Base-by-base conservation (phyloP, 495 filamentous ascomycete genomes). In the Hypoxylon trugodes region DNA sequence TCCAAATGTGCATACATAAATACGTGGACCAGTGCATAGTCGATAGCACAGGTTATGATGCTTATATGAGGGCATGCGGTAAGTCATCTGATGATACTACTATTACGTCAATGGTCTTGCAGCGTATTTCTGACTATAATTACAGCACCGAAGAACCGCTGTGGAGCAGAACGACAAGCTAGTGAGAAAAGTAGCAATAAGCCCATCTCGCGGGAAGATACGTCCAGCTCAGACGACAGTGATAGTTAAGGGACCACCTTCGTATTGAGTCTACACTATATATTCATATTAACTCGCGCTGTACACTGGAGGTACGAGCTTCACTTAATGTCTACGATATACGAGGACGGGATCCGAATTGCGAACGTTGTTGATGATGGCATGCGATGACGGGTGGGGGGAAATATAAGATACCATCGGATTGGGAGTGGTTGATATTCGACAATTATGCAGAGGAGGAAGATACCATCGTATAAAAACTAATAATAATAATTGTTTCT, bases 31-130 rank as follows among this genome's bases (percentile, higher is more conserved):
- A 52, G 8, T 66, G 63, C 13, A 21, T 25, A n/a, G 51, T 12
- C 15, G 38, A 26, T 9, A 19, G 9, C 6, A 9, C 13, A 2
- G 45, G 28, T 12, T 66, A 57, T 57, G 16, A 30, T 4, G 25
- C 37, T 13, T 65, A 55, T 30, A 59, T 65, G 18, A 55, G 30
- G 18, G 55, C 24, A 52, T 66, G 63, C 63, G 21, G 57, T 66
- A 53, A 61, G 63, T 57, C 16, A 38, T 9, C 15, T 13, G 19
- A 25, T 21, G 4, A 8, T 12, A 26, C 3, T 1, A n/a, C 16
- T 19, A 4, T 10, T 6, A 5, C 19, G 8, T 2, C 32, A 3
- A 15, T 5, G 18, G 5, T 21, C 2, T 13, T 12, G 6, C 1
- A 37, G 33, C 49, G 22, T 13, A 4, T 43, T 43, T 18, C 62